Base-by-base conservation (phyloP, 1,284 basidiomycete species). In the Fistulinella staudtii region DNA sequence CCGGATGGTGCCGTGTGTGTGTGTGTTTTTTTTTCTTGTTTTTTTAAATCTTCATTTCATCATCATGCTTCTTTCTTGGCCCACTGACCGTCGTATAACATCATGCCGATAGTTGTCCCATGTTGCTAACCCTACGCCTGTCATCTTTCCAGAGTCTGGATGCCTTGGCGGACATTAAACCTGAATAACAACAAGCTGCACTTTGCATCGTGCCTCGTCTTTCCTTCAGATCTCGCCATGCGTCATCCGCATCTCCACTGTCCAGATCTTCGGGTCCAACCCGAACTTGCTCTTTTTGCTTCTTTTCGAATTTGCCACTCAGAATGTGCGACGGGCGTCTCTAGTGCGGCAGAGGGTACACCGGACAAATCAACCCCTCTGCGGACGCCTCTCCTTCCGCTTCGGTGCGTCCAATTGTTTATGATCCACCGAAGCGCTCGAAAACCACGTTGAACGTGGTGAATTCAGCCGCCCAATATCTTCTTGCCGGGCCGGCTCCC, bases 141-240 rank as follows among this genome's bases (percentile, higher is more conserved):
- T 11, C 29, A 30, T 8, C n/a, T n/a, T 18, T 18, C 11, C 33
- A 14, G 11, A 28, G 30, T 35, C 41, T 35, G 22, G 27, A 39
- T 15, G 48, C 4, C 25, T 33, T 23, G 36, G 44, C 57, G 55
- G 55, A 60, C 55, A 60, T 60, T 60, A 53, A 60, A 39, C n/a
- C 36, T 28, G 39, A 42, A 30, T 41, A 47, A 38, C 46, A 39
- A 22, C 38, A 21, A 11, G 34, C 20, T 39, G 42, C 37, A 37
- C 15, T 28, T 23, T 45, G 33, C 49, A 36, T 48, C 52, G 43
- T 47, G 45, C 30, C 24, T 24, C 11, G 10, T 29, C 21, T 21
- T 25, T 23, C 17, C 18, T 34, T 36, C 42, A 35, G 50, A 55
- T 53, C 45, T 56, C 11, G 31, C 28, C 39, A 43, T 59, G 43